Conservation (phyloP, 1,284 basidiomycete genomes). For the Heterobasidion irregulare region DNA sequence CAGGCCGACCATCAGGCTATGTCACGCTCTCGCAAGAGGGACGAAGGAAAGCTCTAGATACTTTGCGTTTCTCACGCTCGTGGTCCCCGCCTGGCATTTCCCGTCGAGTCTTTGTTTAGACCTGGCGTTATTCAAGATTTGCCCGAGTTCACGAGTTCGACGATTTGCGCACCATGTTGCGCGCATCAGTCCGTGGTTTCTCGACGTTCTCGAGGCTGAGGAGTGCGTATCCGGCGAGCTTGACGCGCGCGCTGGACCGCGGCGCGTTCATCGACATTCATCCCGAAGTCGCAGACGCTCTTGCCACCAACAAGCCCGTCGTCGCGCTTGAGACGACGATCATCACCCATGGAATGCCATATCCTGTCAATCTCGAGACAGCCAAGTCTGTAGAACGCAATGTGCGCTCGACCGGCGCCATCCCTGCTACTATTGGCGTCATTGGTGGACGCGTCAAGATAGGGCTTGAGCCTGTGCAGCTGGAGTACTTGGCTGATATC, state of each 20-base stretch:
- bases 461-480: constrained; percentile 62
- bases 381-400: constrained; percentile 71
- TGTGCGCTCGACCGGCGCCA: constrained; percentile 68
- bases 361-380: constrained; percentile 71
- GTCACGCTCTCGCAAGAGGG: too few species aligned
- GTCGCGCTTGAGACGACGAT: constrained; percentile 86
- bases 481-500: constrained; percentile 67
- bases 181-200: constrained; percentile 3
- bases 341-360: constrained; percentile 87
- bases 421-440: constrained; percentile 90
- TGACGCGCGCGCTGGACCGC: constrained; percentile 12
- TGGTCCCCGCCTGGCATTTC: too few species aligned
- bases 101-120: too few species aligned
- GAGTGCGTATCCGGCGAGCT: constrained; percentile 6
- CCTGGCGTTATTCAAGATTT: too few species aligned
- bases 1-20: background rate
- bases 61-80: background rate
- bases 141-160: too few species aligned
- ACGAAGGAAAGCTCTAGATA: background rate
- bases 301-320: constrained; percentile 48
- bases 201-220: constrained; percentile 6
- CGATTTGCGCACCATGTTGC: constrained; percentile 3
- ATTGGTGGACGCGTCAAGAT: constrained; percentile 82
- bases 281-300: constrained; percentile 74
- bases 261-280: constrained; percentile 51